Evolutionary conservation across 768 basidiomycete species (phyloP).

Genomic region (Udeniomyces megalosporus): DNA sequence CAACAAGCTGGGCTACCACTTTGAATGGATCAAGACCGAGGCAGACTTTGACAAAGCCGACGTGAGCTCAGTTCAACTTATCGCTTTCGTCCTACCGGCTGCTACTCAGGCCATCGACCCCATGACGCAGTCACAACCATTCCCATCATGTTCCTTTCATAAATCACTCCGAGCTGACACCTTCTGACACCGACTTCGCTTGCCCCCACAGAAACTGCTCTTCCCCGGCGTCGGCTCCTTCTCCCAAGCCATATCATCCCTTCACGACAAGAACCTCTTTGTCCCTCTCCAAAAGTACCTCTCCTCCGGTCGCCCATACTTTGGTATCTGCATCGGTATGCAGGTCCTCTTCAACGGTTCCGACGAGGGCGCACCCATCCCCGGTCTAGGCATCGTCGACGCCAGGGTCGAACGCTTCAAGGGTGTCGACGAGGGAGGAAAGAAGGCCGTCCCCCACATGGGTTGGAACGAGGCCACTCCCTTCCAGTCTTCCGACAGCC

Average conservation of each 20-base stretch:
- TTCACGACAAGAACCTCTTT: constrained; percentile 53
- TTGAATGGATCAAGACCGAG: constrained; percentile 69
- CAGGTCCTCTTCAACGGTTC: constrained; percentile 86
- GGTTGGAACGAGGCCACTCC: constrained; percentile 68
- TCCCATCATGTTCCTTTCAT: no score
- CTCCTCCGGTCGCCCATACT: constrained; percentile 74
- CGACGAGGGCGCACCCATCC: constrained; percentile 38
- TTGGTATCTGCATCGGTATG: constrained; percentile 92
- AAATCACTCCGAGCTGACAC: neutral
- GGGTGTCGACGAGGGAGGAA: constrained; percentile 22
- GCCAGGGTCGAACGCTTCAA: constrained; percentile 56
- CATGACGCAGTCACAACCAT: no score
- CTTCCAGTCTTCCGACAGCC: constrained; percentile 32
- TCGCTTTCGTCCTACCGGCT: no score
- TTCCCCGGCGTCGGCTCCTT: constrained; percentile 97
- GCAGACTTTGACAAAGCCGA: constrained; percentile 75
- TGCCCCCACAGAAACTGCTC: constrained; percentile 68
- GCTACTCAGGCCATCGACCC: no score
- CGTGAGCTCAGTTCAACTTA: constrained; percentile 38
- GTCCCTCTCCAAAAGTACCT: constrained; percentile 71
- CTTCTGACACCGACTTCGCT: neutral
- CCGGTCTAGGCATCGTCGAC: constrained; percentile 77
- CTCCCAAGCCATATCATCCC: constrained; percentile 64
- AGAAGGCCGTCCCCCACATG: constrained; percentile 66
- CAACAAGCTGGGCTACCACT: constrained; percentile 61